Percentiles rank a stretch among this genome's conserved stretches.
phyloP scores from a whole-genome alignment of 495 filamentous ascomycete species.

The Lophiostoma macrostomum region DNA sequence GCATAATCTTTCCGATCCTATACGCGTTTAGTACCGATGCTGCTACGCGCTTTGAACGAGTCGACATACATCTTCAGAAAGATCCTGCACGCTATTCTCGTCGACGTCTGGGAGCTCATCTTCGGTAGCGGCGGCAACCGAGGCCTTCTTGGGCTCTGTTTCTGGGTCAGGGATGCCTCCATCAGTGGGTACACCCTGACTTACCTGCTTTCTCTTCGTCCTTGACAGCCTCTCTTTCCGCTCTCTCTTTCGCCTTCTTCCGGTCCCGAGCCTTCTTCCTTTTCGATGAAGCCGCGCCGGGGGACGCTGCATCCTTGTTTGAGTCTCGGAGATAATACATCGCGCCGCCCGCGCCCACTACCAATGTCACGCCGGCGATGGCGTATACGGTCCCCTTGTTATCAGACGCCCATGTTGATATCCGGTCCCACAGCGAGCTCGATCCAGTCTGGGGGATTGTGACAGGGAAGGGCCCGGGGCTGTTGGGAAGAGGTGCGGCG shows the following conservation, averaged over 20 bases:
- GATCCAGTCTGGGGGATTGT: constrained; percentile 44
- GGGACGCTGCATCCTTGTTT: constrained; percentile 31
- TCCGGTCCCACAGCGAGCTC: constrained; percentile 79
- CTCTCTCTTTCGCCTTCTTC: constrained; percentile 52
- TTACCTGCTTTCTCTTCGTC: constrained; percentile 26
- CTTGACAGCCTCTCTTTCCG: constrained; percentile 56
- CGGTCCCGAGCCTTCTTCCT: constrained; percentile 63
- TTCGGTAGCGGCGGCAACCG: constrained; percentile 59
- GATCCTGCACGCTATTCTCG: constrained; percentile 65
- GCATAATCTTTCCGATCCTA: constrained; percentile 76
- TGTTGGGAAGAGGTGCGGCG: constrained; percentile 23
- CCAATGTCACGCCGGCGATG: constrained; percentile 87
- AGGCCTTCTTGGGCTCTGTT: constrained; percentile 47
- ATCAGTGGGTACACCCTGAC: not conserved
- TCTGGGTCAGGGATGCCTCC: constrained; percentile 1
- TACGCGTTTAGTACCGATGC: constrained; percentile 24
- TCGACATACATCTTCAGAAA: constrained; percentile 62
- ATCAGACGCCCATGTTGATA: constrained; percentile 90
- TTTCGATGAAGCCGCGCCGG: constrained; percentile 5
- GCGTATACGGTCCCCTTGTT: constrained; percentile 95
- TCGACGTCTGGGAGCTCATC: constrained; percentile 85
- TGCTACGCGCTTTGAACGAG: not conserved
- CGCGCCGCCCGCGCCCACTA: constrained; percentile 83
- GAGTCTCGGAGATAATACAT: constrained; percentile 76
- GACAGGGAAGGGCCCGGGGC: constrained; percentile 49